Evolutionary conservation across 2,329 filamentous ascomycete genomes (phyloP), one percentile per base, ranked within the genome.

Genomic region (Monosporascus sp.): DNA sequence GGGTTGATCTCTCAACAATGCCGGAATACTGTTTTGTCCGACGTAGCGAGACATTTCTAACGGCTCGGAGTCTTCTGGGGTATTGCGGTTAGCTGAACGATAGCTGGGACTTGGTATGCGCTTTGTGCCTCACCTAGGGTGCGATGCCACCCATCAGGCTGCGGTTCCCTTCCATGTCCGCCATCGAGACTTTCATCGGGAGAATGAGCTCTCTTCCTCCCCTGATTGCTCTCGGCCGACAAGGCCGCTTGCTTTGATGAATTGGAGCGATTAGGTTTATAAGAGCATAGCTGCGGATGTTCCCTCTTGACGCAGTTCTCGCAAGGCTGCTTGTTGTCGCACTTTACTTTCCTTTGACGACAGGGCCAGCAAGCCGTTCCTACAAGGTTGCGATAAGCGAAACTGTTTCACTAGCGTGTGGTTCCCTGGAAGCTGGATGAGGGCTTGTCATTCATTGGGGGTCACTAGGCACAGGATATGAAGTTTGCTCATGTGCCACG

Each of bases 271-370:
- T 86, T 86, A 15, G 83, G 83, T 64, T 86, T 86, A 70, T 86
- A 86, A 27, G 82, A 86, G 65, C 83, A 87, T 49, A 87, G 72
- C 67, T 81, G 77, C 2, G 82, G 77, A 60, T 87, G 83, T 54
- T 86, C 82, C 51, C 83, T 73, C 72, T 85, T 86, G 63, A 85
- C 77, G 63, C 83, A 87, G 65, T 87, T 87, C 63, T 86, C 82
- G 67, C 83, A 87, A 1, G 83, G 83, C 63, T 84, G 78, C 66
- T 85, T 82, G 67, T 86, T 86, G 71, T 86, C 83, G 66, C 83
- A 87, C 70, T 86, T 86, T 41, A 87, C 83, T 69, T 87, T 86
- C 58, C 83, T 77, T 67, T 86, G 83, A 46, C 83, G 76, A 64
- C 83, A 87, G 14, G 83, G 83, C 82, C 83, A 87, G 62, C 83